Evolutionary conservation across 148 eudicot genomes (phyloP).

Genomic region (Limonium bicolor): DNA sequence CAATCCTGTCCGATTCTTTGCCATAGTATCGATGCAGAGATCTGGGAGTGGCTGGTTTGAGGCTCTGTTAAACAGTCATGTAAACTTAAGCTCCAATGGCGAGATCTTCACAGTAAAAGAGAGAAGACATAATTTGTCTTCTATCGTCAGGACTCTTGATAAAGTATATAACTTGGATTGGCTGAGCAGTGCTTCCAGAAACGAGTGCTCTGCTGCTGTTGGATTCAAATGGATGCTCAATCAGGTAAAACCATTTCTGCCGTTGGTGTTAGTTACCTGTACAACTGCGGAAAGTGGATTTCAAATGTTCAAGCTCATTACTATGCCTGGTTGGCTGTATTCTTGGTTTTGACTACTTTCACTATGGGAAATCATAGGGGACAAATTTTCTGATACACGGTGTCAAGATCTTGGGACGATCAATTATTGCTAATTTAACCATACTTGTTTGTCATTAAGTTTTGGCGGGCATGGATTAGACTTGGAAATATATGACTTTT

Average conservation of each 20-base stretch:
- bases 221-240: conserved; percentile 99
- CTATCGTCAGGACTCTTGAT: conserved; percentile 53
- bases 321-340: too few species aligned
- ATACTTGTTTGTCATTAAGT: too few species aligned
- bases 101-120: conserved; percentile 56
- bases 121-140: conserved; percentile 59
- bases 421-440: too few species aligned
- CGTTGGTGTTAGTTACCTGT: too few species aligned
- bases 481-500: too few species aligned
- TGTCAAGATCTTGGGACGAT: too few species aligned
- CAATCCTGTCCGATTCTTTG: conserved; percentile 75
- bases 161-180: conserved; percentile 82
- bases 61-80: conserved; percentile 76
- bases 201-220: conserved; percentile 84
- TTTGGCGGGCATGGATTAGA: too few species aligned
- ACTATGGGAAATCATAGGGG: too few species aligned
- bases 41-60: conserved; percentile 99
- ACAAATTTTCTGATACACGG: too few species aligned
- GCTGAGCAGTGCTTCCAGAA: conserved; percentile 85
- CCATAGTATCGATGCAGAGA: conserved; percentile 79
- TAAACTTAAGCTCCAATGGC: conserved; percentile 85
- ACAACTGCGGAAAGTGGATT: too few species aligned
- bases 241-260: conserved; percentile 85
- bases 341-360: background rate
- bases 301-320: too few species aligned